A percentile compares a stretch with the other conserved stretches of the same genome.
Conservation (phyloP, 2,329 filamentous ascomycete genomes). For the Leptosphaerulina australis region DNA sequence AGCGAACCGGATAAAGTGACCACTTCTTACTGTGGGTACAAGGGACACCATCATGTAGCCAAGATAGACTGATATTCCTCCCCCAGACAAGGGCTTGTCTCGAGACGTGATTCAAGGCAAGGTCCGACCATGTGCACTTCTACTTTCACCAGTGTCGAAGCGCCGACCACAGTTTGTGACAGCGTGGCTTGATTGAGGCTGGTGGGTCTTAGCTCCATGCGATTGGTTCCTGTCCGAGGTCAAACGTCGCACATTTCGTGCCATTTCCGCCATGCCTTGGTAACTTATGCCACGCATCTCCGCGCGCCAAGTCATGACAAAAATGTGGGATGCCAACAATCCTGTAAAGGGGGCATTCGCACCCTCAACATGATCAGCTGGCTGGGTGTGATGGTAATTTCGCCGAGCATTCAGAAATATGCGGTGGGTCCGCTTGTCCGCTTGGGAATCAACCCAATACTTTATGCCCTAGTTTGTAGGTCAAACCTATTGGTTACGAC, state of each 20-base stretch:
- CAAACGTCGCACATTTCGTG: constrained; percentile 20
- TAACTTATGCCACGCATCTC: constrained; percentile 12
- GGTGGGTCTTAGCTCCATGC: constrained; percentile 32
- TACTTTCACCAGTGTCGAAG: constrained; percentile 27
- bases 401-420: constrained; percentile 16
- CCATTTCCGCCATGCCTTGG: constrained; percentile 30
- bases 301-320: constrained; percentile 13
- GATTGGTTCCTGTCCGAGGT: constrained; percentile 19
- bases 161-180: constrained; percentile 22
- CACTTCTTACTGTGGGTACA: constrained; percentile 14
- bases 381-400: constrained; percentile 7
- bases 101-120: constrained; percentile 28
- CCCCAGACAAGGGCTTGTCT: constrained; percentile 26
- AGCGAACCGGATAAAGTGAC: constrained; percentile 22
- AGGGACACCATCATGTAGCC: constrained; percentile 22
- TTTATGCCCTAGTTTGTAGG: constrained; percentile 19
- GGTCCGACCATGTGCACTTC: constrained; percentile 25
- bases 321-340: not conserved
- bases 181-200: constrained; percentile 41
- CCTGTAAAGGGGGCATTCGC: constrained; percentile 5
- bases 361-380: not conserved
- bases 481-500: constrained; percentile 23
- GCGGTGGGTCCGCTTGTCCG: constrained; percentile 22
- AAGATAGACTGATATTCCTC: constrained; percentile 19
- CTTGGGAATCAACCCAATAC: constrained; percentile 15